Conservation (phyloP, 1,284 basidiomycete genomes). For the Cutaneotrichosporon sp. region DNA sequence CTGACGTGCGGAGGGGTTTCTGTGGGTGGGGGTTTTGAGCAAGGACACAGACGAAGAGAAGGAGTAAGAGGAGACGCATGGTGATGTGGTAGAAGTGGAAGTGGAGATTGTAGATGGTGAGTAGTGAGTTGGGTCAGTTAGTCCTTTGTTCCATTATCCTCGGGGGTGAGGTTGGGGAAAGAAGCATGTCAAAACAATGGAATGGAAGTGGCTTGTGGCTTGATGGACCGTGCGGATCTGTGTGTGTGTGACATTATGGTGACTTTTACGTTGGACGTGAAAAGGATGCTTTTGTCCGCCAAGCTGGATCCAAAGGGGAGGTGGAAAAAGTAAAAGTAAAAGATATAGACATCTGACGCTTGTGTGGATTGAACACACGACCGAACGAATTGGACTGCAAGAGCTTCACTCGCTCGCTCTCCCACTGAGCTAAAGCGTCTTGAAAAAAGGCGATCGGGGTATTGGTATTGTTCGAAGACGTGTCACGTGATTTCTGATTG, state of each 20-base stretch:
- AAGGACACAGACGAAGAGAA: neutral
- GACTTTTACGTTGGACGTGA: no score
- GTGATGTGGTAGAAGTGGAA: neutral
- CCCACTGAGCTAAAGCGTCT: conserved; percentile 3
- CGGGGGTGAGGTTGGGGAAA: no score
- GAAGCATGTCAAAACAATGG: neutral
- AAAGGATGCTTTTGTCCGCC: no score
- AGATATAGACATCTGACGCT: neutral
- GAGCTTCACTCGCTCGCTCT: neutral
- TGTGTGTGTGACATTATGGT: no score
- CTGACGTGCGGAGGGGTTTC: neutral
- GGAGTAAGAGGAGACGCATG: neutral
- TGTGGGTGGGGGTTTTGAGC: neutral
- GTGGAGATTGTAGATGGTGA: no score
- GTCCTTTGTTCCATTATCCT: neutral
- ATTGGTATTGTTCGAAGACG: no score
- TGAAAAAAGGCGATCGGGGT: no score
- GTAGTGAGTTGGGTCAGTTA: neutral
- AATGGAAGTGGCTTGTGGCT: no score
- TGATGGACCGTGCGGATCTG: no score
- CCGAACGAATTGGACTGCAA: neutral
- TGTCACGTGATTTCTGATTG: no score
- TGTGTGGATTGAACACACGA: conserved; percentile 3
- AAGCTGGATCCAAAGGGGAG: no score
- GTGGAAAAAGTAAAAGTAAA: neutral